Base-by-base conservation (phyloP, 768 basidiomycete species). In the Leccinum longicurvipes region DNA sequence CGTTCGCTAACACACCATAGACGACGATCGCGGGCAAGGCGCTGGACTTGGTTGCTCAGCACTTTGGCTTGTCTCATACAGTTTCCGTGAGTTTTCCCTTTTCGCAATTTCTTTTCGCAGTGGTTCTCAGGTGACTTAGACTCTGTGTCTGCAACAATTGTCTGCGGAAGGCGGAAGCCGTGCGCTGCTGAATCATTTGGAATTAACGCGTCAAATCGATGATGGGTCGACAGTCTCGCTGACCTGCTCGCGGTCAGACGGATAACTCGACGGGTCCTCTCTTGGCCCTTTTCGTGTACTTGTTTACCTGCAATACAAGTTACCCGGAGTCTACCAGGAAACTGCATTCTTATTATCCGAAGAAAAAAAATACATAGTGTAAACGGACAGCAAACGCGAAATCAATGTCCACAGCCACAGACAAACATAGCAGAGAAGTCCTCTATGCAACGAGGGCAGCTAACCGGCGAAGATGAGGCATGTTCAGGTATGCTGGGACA, bases 401-500 rank as follows among this genome's bases (percentile, higher is more conserved):
- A 19, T 48, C 51, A 53, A 53, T 21, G 51, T 57, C 41, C 24
- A 49, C 23, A 39, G 17, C 47, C 47, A 24, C 29, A 42, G 31
- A 23, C 34, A 45, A 50, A 39, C 6, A 25, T 50, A 32, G 41
- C 24, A 9, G 25, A 63, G 56, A 6, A 28, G 7, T 25, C 34
- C 52, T 60, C 66, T 82, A 90, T 72, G 88, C 86, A 62, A 93
- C 91, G 63, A 93, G 77, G 62, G 91, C 89, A 59, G 92, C 92
- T 67, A 93, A 78, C 63, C 92, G 85, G 64, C 93, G 83, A 60
- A 95, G 80, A 74, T 93, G 91, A 31, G 91, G 87, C 55, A 94
- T 89, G 66, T 89, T 93, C 65, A 95, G 82, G 67, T 93, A 93
- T 63, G 92, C 89, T 36, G 93, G 93, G 25, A 95, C 91, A 66